Conservation (phyloP, 345 rosid genomes). For the Hibiscus trionum region DNA sequence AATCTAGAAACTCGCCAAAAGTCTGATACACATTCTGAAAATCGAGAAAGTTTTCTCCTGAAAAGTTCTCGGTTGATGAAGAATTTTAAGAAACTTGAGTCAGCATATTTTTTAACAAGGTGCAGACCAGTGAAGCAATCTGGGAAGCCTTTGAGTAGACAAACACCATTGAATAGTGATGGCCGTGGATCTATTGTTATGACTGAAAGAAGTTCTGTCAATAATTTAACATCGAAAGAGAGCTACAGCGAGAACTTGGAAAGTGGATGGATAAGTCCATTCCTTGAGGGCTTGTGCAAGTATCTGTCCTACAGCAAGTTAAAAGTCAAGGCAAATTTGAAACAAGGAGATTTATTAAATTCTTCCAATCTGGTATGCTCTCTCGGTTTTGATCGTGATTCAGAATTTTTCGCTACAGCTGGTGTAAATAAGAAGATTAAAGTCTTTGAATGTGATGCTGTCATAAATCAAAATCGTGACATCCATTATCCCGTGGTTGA, state of each 20-base stretch:
- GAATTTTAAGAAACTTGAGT: constrained; percentile 84
- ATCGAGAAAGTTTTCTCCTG: constrained; percentile 46
- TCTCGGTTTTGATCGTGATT: constrained; percentile 83
- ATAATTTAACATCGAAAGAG: constrained; percentile 46
- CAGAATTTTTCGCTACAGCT: constrained; percentile 89
- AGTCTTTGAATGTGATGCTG: constrained; percentile 73
- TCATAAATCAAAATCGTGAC: constrained; percentile 58
- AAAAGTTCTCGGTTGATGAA: constrained; percentile 72
- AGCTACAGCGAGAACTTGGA: constrained; percentile 31
- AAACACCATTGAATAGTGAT: constrained; percentile 58
- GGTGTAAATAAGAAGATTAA: constrained; percentile 93
- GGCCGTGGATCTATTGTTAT: constrained; percentile 63
- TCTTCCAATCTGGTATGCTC: constrained; percentile 88
- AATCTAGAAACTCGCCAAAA: constrained; percentile 32
- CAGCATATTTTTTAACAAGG: constrained; percentile 80
- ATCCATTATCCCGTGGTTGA: constrained; percentile 93
- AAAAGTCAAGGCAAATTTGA: constrained; percentile 80
- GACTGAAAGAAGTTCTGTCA: constrained; percentile 76
- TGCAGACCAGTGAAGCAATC: constrained; percentile 46
- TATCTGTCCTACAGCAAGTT: constrained; percentile 75
- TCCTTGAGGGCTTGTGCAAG: constrained; percentile 92
- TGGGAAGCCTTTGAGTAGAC: constrained; percentile 40
- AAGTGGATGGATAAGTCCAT: constrained; percentile 86
- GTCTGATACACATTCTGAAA: constrained; percentile 31
- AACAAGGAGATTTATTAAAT: constrained; percentile 85